Conservation (phyloP, 148 eudicot genomes). For the Camellia lanceoleosa region DNA sequence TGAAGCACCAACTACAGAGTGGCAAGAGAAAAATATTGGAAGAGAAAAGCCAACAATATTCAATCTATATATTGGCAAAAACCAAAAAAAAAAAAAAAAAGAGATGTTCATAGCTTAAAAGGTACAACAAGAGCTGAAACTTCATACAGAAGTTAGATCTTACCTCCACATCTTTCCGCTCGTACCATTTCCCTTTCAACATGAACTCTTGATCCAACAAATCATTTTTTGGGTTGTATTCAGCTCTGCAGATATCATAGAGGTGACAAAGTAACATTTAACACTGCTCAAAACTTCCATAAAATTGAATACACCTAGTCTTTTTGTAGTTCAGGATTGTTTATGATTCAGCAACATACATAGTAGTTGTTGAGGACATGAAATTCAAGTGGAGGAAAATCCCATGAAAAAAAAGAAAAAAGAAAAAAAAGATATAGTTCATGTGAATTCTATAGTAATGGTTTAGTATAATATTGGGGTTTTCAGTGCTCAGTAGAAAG, state of each 20-base stretch:
- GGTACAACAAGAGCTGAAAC: not conserved
- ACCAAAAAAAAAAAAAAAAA: not conserved
- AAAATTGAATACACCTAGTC: not conserved
- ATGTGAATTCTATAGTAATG: not conserved
- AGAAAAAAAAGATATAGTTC: not conserved
- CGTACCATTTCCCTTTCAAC: constrained; percentile 92
- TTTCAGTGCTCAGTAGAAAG: no score
- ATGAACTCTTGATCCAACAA: constrained; percentile 86
- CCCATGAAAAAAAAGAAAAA: not conserved
- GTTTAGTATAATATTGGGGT: no score
- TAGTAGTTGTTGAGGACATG: not conserved
- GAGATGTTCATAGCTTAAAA: not conserved
- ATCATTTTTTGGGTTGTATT: constrained; percentile 80
- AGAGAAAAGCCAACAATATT: not conserved
- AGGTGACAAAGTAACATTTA: constrained; percentile 2
- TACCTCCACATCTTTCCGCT: constrained; percentile 90
- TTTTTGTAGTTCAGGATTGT: not conserved
- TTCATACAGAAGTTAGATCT: constrained; percentile 19
- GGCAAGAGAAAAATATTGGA: not conserved
- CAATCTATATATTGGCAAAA: not conserved
- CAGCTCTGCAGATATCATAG: constrained; percentile 59
- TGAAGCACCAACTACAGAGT: not conserved
- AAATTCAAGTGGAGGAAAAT: not conserved
- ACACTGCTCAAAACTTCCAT: not conserved
- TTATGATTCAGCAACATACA: not conserved